These are phyloP conservation scores for Penstemon barbatus DNA, from an alignment of 257 asterid species.

Conservation along the genomic window DNA sequence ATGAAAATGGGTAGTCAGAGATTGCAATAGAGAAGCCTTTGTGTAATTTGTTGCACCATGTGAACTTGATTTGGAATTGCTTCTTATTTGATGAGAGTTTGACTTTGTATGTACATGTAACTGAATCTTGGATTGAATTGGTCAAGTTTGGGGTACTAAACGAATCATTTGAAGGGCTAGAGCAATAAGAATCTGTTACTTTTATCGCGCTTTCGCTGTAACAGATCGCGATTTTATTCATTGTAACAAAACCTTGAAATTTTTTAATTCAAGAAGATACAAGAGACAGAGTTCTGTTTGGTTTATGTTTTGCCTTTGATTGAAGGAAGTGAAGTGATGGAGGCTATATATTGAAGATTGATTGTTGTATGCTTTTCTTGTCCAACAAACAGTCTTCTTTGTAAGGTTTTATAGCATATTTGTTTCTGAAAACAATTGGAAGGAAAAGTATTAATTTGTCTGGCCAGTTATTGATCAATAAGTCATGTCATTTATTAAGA, in stretches of 20 bases:
- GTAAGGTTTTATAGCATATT: slow-evolving; percentile 4
- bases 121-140: slow-evolving; percentile 48
- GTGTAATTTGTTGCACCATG: slow-evolving; percentile 45
- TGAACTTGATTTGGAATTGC: slow-evolving; percentile 46
- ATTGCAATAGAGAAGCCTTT: slow-evolving; percentile 49
- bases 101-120: slow-evolving; percentile 54
- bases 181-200: slow-evolving; percentile 70
- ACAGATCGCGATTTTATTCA: slow-evolving; percentile 71
- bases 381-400: slow-evolving; percentile 32
- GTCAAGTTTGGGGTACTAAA: slow-evolving; percentile 25
- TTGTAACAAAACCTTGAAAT: slow-evolving; percentile 18
- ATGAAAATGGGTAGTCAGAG: slow-evolving; percentile 41
- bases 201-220: slow-evolving; percentile 71
- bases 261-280: not conserved
- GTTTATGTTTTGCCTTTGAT: slow-evolving; percentile 46
- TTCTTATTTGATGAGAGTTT: slow-evolving; percentile 35
- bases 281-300: not conserved
- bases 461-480: slow-evolving; percentile 36
- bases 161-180: slow-evolving; percentile 46
- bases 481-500: slow-evolving; percentile 37
- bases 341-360: not conserved
- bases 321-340: slow-evolving; percentile 37
- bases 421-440: slow-evolving; percentile 45
- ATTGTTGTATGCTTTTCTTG: slow-evolving; percentile 49
- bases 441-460: slow-evolving; percentile 28